Percentiles rank a stretch among this genome's conserved stretches.
Conservation (phyloP, 2,329 filamentous ascomycete genomes). For the Pseudonectria buxi region DNA sequence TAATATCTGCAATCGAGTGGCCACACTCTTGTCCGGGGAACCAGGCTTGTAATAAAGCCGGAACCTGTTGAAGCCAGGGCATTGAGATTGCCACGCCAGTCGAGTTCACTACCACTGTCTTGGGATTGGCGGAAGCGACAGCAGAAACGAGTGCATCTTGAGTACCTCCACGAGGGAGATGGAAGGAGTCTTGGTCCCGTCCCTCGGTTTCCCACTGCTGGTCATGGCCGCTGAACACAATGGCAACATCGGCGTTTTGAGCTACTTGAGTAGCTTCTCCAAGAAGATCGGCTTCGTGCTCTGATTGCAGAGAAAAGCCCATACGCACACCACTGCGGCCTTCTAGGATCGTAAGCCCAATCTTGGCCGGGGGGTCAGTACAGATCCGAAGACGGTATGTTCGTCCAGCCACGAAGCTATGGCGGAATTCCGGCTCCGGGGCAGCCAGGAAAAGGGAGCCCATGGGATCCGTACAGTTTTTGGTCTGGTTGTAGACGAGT, state of each 20-base stretch:
- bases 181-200: slow-evolving; percentile 64
- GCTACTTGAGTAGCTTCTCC: slow-evolving; percentile 49
- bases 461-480: slow-evolving; percentile 23
- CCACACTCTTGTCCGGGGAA: slow-evolving; percentile 64
- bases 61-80: slow-evolving; percentile 48
- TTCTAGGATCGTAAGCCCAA: slow-evolving; percentile 22
- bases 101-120: slow-evolving; percentile 55
- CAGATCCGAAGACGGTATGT: slow-evolving; percentile 22
- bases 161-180: slow-evolving; percentile 46
- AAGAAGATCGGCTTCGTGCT: slow-evolving; percentile 26
- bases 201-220: slow-evolving; percentile 40
- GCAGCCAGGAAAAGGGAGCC: slow-evolving; percentile 22
- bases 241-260: slow-evolving; percentile 51
- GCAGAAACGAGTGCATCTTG: slow-evolving; percentile 51
- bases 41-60: slow-evolving; percentile 58
- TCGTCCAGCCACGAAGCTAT: slow-evolving; percentile 16
- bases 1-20: slow-evolving; percentile 58
- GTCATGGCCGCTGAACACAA: slow-evolving; percentile 52
- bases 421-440: slow-evolving; percentile 19
- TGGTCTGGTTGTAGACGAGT: slow-evolving; percentile 21
- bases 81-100: slow-evolving; percentile 54
- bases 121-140: slow-evolving; percentile 50
- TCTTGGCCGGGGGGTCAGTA: slow-evolving; percentile 22
- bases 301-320: slow-evolving; percentile 23
- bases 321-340: slow-evolving; percentile 23